phyloP scores from a whole-genome alignment of 23 red algal species.

The Cyanidium caldarium region DNA sequence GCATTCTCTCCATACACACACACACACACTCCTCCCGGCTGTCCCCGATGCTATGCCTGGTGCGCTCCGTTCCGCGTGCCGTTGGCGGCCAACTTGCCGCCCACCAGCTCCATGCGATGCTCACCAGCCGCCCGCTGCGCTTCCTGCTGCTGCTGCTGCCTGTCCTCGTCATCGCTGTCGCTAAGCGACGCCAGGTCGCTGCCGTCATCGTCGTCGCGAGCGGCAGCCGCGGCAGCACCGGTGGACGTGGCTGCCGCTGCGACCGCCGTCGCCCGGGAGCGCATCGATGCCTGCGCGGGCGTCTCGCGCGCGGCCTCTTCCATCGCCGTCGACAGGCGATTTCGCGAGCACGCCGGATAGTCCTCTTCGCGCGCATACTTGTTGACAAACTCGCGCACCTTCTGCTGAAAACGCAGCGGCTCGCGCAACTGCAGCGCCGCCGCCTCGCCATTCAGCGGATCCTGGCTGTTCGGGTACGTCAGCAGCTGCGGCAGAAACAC shows the following conservation, averaged over 20 bases:
- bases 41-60: too few species aligned
- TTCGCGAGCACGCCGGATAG: background rate
- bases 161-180: background rate
- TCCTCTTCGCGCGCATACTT: background rate
- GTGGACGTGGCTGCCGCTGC: background rate
- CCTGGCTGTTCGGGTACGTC: constrained; percentile 93
- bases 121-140: too few species aligned
- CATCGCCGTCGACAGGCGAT: too few species aligned
- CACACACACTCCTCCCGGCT: too few species aligned
- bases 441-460: constrained; percentile 97
- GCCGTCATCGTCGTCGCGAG: background rate
- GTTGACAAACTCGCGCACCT: constrained; percentile 21
- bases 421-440: constrained; percentile 95
- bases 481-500: constrained; percentile 98
- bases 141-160: too few species aligned
- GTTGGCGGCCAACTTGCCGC: too few species aligned
- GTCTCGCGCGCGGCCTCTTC: too few species aligned
- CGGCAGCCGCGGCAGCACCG: background rate
- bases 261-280: background rate
- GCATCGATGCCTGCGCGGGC: too few species aligned
- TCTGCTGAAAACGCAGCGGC: constrained; percentile 61
- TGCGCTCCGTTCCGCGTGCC: too few species aligned
- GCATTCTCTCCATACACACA: too few species aligned
- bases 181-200: constrained; percentile 4
- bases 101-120: too few species aligned